Evolutionary conservation across 202 grass and related monocot species (phyloP), one percentile per base, ranked within the genome.

Genomic region (Elaeis oleifera): DNA sequence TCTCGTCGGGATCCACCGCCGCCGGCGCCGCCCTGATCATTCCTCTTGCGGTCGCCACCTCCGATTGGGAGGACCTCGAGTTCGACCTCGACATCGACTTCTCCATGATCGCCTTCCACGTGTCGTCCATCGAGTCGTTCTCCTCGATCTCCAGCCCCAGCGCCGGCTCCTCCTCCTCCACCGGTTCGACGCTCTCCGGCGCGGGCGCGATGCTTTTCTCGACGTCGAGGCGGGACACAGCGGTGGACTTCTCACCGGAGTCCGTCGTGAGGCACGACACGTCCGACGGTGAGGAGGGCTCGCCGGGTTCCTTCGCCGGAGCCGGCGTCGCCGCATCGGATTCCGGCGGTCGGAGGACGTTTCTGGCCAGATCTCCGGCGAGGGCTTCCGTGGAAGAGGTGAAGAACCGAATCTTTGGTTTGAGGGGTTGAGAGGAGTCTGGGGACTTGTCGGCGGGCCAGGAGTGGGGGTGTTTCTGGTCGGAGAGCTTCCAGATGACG

Each of bases 401-500:
- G 36, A 44, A 44, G 36, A 1, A 14, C 36, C 36, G 11, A 44
- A 13, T 44, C 36, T 13, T 44, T 0, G 36, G 36, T 44, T 44
- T 44, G 9, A 44, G 9, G 36, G 36, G 36, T 44, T 44, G 36
- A 44, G 36, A 8, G 36, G 36, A 44, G 36, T 44, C 36, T 2
- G 9, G 11, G 36, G 36, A 44, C 36, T 14, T 44, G 36, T 44
- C 36, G 36, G 29, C 65, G 16, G 61, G 22, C 54, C 23, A 15
- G 5, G 50, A 60, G 9, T 64, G 81, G 71, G 58, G 51, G 48
- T 80, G 79, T 59, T 74, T 91, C 51, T 83, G 71, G 68, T 83
- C 91, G 74, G 91, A 90, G 74, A 97, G 92, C 79, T 89, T 92
- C 88, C 88, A 97, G 77, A 97, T 91, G 77, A 86, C 77, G 71